phyloP scores from a whole-genome alignment of 2,329 filamentous ascomycete species.

The Claviceps purpurea region DNA sequence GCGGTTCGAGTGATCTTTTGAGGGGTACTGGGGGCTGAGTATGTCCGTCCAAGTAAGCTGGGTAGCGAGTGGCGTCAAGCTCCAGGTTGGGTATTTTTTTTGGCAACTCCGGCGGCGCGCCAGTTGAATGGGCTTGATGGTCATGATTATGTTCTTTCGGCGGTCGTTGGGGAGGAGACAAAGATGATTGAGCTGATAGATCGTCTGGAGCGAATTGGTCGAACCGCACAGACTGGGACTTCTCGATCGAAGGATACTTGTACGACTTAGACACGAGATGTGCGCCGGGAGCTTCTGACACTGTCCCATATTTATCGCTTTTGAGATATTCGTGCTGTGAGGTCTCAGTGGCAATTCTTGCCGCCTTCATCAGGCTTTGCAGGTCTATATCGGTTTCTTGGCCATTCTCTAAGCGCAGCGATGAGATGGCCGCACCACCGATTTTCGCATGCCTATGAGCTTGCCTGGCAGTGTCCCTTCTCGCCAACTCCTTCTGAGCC shows the following conservation, averaged over 20 bases:
- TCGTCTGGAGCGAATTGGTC: constrained; percentile 13
- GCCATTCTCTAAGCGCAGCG: neutral
- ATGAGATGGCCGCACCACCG: constrained; percentile 4
- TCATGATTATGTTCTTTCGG: constrained; percentile 15
- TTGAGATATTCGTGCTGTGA: neutral
- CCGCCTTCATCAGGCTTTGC: constrained; percentile 38
- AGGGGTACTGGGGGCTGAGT: constrained; percentile 15
- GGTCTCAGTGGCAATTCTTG: constrained; percentile 31
- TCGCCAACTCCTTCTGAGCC: constrained; percentile 56
- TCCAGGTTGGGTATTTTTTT: constrained; percentile 13
- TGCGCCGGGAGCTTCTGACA: constrained; percentile 12
- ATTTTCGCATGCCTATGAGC: constrained; percentile 36
- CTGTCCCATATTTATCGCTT: neutral
- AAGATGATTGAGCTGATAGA: constrained; percentile 5
- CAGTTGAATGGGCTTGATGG: neutral
- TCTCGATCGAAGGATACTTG: constrained; percentile 44
- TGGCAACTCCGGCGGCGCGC: constrained; percentile 14
- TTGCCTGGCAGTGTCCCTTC: constrained; percentile 49
- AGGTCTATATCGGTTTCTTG: constrained; percentile 29
- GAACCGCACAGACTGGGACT: constrained; percentile 34
- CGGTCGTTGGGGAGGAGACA: constrained; percentile 20
- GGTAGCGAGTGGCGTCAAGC: constrained; percentile 6
- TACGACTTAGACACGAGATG: constrained; percentile 24
- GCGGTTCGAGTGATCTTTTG: constrained; percentile 14
- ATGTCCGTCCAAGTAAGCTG: neutral